Percentiles rank a stretch among this genome's conserved stretches.
Evolutionary conservation across 371 early-diverging fungal species (phyloP).

Genomic region (Mortierella sp.): DNA sequence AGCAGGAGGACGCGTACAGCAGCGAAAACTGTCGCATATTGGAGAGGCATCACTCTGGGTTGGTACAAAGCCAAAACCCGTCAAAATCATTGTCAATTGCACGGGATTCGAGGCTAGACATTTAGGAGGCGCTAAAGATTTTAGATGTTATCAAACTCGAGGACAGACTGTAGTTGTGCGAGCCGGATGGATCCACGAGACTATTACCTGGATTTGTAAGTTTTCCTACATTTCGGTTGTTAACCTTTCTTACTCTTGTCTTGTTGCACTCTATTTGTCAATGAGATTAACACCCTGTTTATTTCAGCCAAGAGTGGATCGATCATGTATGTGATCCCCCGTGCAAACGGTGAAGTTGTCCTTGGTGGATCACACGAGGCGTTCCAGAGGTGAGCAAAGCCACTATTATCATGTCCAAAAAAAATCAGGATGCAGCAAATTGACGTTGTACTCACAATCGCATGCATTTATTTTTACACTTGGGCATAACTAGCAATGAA

Average conservation of each 20-base stretch:
- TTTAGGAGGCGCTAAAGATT: constrained; percentile 81
- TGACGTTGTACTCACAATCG: too few relatives aligned
- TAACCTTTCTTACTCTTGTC: neutral
- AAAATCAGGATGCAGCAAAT: neutral
- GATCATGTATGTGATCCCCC: constrained; percentile 83
- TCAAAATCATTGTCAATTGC: constrained; percentile 79
- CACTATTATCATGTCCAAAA: neutral
- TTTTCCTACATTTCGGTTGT: neutral
- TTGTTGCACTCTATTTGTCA: neutral
- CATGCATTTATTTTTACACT: too few relatives aligned
- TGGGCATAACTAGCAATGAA: constrained; percentile 51
- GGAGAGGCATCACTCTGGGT: constrained; percentile 60
- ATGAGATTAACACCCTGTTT: neutral
- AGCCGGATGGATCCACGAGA: constrained; percentile 71
- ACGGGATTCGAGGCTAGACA: constrained; percentile 74
- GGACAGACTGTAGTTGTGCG: constrained; percentile 80
- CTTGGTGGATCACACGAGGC: constrained; percentile 82
- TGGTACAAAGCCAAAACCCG: constrained; percentile 36
- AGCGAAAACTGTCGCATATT: constrained; percentile 61
- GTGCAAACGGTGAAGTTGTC: constrained; percentile 80
- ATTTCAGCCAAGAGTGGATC: constrained; percentile 42
- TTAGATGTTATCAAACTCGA: constrained; percentile 72
- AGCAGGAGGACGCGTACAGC: constrained; percentile 66
- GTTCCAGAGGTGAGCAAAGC: constrained; percentile 66
- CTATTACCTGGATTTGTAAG: constrained; percentile 61